phyloP scores from a whole-genome alignment of 75 land plant genomes.

The Picea sitchensis region DNA sequence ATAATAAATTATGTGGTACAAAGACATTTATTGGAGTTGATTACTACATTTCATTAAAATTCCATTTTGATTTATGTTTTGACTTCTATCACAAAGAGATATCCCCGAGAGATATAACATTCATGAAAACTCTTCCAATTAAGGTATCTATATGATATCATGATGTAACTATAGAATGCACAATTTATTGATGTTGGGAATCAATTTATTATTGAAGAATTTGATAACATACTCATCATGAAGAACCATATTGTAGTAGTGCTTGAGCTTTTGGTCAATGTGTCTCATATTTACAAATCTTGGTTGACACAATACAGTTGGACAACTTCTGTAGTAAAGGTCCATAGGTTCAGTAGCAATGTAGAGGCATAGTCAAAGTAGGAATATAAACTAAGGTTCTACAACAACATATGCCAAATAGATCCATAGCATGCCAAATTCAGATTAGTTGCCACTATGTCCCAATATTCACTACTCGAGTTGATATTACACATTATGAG shows the following conservation, averaged over 20 bases:
- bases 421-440: no score
- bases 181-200: not conserved
- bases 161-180: not conserved
- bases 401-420: no score
- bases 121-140: not conserved
- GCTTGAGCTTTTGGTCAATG: conserved; percentile 79
- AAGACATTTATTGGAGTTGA: not conserved
- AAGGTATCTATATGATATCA: no score
- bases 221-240: conserved; percentile 71
- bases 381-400: no score
- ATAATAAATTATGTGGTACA: no score
- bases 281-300: conserved; percentile 44
- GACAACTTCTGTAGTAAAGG: no score
- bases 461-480: no score
- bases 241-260: conserved; percentile 70
- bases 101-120: not conserved
- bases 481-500: no score
- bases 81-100: conserved; percentile 17
- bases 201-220: not conserved
- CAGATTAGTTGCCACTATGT: no score
- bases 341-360: no score
- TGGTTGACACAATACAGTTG: no score
- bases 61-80: conserved; percentile 29
- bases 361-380: no score
- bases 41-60: conserved; percentile 9